Percentiles rank a stretch among this genome's conserved stretches.
These are phyloP conservation scores for Cordyceps fumosorosea DNA, from an alignment of 2,329 filamentous ascomycete species.

Conservation along the genomic window DNA sequence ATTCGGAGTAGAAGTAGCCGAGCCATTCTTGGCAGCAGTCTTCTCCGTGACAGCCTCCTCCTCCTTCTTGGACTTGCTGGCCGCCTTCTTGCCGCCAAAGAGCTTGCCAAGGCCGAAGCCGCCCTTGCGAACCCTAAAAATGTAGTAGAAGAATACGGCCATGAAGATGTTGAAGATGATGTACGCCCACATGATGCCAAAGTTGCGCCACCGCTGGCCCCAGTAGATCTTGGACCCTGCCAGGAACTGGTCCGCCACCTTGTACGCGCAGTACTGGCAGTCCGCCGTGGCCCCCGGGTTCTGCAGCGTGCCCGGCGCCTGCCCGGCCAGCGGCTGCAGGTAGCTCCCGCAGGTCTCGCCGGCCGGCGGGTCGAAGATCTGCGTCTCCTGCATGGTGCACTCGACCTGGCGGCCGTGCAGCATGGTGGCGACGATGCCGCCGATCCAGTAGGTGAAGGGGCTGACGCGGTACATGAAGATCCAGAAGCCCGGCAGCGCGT, in stretches of 20 bases:
- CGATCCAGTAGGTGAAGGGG: constrained; percentile 63
- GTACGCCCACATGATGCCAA: constrained; percentile 62
- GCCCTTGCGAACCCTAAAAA: constrained; percentile 45
- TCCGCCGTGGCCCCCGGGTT: constrained; percentile 48
- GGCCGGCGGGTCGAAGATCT: constrained; percentile 56
- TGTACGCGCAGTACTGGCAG: constrained; percentile 63
- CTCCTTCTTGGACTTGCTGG: constrained; percentile 1
- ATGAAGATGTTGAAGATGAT: constrained; percentile 56
- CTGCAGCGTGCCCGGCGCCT: constrained; percentile 51
- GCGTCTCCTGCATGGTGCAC: constrained; percentile 51
- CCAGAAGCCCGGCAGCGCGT: constrained; percentile 63
- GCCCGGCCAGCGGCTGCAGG: constrained; percentile 47
- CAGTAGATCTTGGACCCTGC: constrained; percentile 41
- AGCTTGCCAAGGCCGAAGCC: constrained; percentile 6
- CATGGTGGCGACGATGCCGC: constrained; percentile 60
- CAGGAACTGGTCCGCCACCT: constrained; percentile 55
- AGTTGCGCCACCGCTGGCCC: constrained; percentile 59
- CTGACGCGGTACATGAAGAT: constrained; percentile 68
- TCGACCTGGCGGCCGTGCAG: constrained; percentile 47
- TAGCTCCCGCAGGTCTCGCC: constrained; percentile 60
- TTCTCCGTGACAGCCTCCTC: constrained; percentile 5
- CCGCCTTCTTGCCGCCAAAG: constrained; percentile 4
- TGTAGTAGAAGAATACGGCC: constrained; percentile 56
- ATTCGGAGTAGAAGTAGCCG: background rate
- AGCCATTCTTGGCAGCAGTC: background rate